Evolutionary conservation across 2,329 filamentous ascomycete species (phyloP).

Genomic region (Beauveria bassiana): DNA sequence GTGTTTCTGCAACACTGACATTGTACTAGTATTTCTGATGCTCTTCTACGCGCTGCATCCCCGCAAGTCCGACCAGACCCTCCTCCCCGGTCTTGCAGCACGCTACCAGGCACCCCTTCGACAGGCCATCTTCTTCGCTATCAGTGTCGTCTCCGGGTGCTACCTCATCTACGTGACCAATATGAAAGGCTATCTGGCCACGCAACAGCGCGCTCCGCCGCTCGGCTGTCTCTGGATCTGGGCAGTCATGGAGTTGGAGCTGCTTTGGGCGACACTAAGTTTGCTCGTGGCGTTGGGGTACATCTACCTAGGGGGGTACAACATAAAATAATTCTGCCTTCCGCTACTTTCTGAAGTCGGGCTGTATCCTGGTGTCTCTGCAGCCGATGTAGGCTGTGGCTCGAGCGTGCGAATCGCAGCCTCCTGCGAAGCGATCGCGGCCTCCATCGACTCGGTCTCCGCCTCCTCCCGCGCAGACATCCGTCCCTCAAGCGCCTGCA

Average conservation of each 20-base stretch:
- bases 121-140: constrained; percentile 55
- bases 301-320: constrained; percentile 43
- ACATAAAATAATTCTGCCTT: constrained; percentile 24
- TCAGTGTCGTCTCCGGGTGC: constrained; percentile 58
- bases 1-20: constrained; percentile 19
- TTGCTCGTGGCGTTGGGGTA: constrained; percentile 38
- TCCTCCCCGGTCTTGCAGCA: constrained; percentile 42
- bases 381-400: too few species aligned
- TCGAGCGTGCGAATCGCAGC: background rate
- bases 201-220: constrained; percentile 89
- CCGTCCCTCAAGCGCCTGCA: constrained; percentile 28
- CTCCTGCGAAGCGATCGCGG: background rate
- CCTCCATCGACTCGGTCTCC: background rate
- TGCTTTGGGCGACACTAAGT: constrained; percentile 55
- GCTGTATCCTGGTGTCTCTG: background rate
- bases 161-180: constrained; percentile 81
- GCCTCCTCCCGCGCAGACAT: constrained; percentile 21
- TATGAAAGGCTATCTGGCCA: constrained; percentile 68
- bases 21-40: constrained; percentile 37
- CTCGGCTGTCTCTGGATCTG: constrained; percentile 89
- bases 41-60: constrained; percentile 52
- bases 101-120: constrained; percentile 40
- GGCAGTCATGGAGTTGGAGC: constrained; percentile 78
- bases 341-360: background rate
- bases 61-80: constrained; percentile 37